Evolutionary conservation across 75 land plant genomes (phyloP).

Genomic region (Cunninghamia lanceolata): DNA sequence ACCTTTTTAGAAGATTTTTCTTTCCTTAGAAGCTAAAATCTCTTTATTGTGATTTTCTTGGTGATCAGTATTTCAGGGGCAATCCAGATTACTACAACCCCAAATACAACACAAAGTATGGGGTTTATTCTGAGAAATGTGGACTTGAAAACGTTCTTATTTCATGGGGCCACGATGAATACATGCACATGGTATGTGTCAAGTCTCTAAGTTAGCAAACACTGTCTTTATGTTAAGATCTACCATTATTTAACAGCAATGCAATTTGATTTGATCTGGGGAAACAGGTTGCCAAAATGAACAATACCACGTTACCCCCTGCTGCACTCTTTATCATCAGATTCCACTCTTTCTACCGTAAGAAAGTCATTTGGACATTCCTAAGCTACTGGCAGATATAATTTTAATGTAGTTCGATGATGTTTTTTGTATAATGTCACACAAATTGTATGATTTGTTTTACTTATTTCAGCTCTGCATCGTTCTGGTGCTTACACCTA

Average conservation of each 20-base stretch:
- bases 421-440: too few relatives aligned
- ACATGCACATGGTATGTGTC: constrained; percentile 73
- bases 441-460: neutral
- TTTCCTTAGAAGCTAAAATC: neutral
- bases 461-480: constrained; percentile 58
- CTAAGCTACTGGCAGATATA: too few relatives aligned
- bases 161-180: constrained; percentile 95
- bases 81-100: constrained; percentile 65
- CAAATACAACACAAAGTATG: constrained; percentile 55
- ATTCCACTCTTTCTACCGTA: constrained; percentile 86
- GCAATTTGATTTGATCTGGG: neutral
- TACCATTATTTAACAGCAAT: neutral
- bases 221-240: neutral
- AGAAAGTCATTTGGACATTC: neutral
- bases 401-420: too few relatives aligned
- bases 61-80: constrained; percentile 56
- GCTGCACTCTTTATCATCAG: constrained; percentile 75
- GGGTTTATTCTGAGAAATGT: constrained; percentile 65
- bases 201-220: neutral
- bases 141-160: constrained; percentile 77
- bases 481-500: constrained; percentile 55
- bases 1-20: neutral
- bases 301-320: constrained; percentile 65
- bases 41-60: neutral
- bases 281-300: constrained; percentile 66